Evolutionary conservation across 768 basidiomycete genomes (phyloP), one percentile per base, ranked within the genome.

Genomic region (Clitopilus hobsonii): DNA sequence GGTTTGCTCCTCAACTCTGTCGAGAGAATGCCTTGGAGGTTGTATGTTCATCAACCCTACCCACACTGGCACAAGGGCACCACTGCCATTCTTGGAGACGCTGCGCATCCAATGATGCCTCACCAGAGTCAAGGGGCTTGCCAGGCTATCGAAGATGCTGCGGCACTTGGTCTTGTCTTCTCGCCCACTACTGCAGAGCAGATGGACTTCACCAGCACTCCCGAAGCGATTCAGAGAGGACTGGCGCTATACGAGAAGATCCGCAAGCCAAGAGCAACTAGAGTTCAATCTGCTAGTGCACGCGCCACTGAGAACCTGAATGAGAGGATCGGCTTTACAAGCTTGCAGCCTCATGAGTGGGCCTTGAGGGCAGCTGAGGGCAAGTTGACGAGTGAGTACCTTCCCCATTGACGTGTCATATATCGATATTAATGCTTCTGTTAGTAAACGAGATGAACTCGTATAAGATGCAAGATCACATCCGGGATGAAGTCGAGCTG

Each of bases 1-100:
- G 64, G 58, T 27, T 57, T 71, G 24, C 54, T 68, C 28, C 61
- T 61, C 60, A 60, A 67, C 47, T 67, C 68, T 18, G 56, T 63
- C 49, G 69, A 70, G 7, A 63, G 69, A 6, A 70, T 69, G 69
- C 69, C 69, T 13, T 70, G 69, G 69, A 61, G 69, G 14, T 59
- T 70, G 13, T 70, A 70, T 53, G 63, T 68, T 24, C 69, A 70
- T 51, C 66, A 69, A 49, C 68, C 69, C 6, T 70, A 70, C 30
- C 20, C 52, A 67, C 58, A 60, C 28, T 70, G 67, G 67, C 55
- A 56, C 51, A 67, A 60, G 24, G 64, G 63, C 32, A 65, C 63
- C 16, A 60, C 63, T 26, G 65, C 64, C 51, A 57, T 70, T 27
- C 52, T 70, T 6, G 69, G 67, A 2, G 69, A 70, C 47, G 65